Percentiles rank a stretch among this genome's conserved stretches.
phyloP scores from a whole-genome alignment of 2,329 filamentous ascomycete species.

The Colletotrichum spinosum region DNA sequence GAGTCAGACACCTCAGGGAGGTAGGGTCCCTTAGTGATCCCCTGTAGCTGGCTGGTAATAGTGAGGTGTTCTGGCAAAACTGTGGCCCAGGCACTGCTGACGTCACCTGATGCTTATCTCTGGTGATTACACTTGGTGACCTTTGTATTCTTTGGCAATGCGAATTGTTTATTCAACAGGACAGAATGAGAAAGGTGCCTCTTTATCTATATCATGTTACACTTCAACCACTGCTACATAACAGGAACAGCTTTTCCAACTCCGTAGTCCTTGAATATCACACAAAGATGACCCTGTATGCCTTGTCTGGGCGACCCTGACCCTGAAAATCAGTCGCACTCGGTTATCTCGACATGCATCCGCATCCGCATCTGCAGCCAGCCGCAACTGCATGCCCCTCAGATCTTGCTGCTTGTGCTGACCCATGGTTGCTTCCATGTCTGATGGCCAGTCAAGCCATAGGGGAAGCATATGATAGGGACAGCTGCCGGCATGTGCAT shows the following conservation, averaged over 20 bases:
- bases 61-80: slow-evolving; percentile 10
- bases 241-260: not conserved
- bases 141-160: too few relatives aligned
- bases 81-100: slow-evolving; percentile 1
- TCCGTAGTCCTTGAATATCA: not conserved
- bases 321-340: not conserved
- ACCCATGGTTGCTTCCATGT: too few relatives aligned
- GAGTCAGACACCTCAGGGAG: too few relatives aligned
- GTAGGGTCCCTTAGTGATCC: too few relatives aligned
- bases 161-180: too few relatives aligned
- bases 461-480: too few relatives aligned
- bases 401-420: not conserved
- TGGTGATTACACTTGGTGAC: not conserved
- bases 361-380: too few relatives aligned
- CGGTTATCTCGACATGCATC: slow-evolving; percentile 24
- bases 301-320: slow-evolving; percentile 14
- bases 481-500: slow-evolving; percentile 19
- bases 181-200: not conserved
- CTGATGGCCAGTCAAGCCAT: too few relatives aligned
- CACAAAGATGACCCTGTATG: slow-evolving; percentile 2
- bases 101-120: slow-evolving; percentile 6
- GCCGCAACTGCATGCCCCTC: not conserved
- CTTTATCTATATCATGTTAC: slow-evolving; percentile 6
- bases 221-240: not conserved
- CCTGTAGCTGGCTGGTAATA: too few relatives aligned